phyloP scores from a whole-genome alignment of 257 asterid genomes.

The Nyctanthes arbortristis region DNA sequence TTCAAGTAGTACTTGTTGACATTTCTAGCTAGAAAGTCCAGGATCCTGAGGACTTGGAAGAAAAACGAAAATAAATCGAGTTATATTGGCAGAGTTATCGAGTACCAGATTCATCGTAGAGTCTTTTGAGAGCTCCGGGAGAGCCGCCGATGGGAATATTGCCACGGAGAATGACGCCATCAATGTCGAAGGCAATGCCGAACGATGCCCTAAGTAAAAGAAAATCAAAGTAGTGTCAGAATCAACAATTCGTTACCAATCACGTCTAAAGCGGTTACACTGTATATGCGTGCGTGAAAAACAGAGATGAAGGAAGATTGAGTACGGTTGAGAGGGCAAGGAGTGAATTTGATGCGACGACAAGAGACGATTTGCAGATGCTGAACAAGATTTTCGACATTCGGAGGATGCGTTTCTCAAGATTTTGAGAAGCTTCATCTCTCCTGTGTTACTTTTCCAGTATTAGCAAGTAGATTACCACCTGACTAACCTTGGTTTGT shows the following conservation, averaged over 20 bases:
- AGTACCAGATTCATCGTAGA: conserved; percentile 65
- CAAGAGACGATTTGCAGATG: conserved; percentile 21
- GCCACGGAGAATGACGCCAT: conserved; percentile 88
- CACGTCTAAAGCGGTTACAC: neutral
- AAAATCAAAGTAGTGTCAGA: neutral
- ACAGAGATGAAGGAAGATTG: conserved; percentile 2
- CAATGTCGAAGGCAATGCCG: conserved; percentile 94
- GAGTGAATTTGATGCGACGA: conserved; percentile 38
- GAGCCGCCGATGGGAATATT: conserved; percentile 79
- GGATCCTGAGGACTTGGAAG: neutral
- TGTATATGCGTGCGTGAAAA: neutral
- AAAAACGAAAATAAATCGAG: neutral
- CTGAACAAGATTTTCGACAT: conserved; percentile 21
- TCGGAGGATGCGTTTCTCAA: conserved; percentile 33
- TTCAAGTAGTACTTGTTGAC: neutral
- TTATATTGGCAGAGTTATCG: neutral
- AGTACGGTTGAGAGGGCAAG: conserved; percentile 32
- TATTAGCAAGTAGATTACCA: neutral
- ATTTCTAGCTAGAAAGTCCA: neutral
- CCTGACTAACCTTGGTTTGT: too few species aligned
- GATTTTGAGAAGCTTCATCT: conserved; percentile 36
- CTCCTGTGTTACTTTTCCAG: neutral
- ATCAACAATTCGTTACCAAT: neutral
- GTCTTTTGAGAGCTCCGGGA: conserved; percentile 69
- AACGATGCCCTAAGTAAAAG: conserved; percentile 43